Base-by-base conservation (phyloP, 2,329 filamentous ascomycete genomes). In the Aspergillus ochraceus region DNA sequence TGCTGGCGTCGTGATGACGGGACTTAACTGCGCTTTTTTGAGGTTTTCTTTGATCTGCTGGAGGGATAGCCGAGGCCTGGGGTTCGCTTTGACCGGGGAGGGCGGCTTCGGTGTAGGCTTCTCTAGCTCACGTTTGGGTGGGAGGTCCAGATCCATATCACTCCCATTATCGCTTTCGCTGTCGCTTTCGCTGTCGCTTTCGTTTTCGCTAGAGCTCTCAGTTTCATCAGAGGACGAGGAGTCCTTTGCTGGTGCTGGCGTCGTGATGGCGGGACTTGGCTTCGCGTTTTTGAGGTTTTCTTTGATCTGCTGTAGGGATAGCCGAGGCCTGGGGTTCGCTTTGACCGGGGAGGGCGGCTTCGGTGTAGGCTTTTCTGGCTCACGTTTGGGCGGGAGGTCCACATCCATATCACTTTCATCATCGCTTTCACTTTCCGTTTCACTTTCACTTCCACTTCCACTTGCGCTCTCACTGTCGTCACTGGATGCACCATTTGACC, bases 381-480 rank as follows among this genome's bases (percentile, higher is more conserved):
- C 36, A 42, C 4, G 46, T 22, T 6, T 49, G 19, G 19, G 46
- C 20, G 46, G 46, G 19, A 22, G 10, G 6, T 22, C 11, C 17
- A n/a, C 5, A 17, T 52, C 49, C n/a, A 24, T 52, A 30, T 52
- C 46, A 63, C 60, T 52, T 29, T 56, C 49, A 56, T 60, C 30
- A 58, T 68, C 61, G n/a, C 65, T 54, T 14, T 62, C 64, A 20
- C 26, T 42, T 24, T 24, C 3, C 24, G 5, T 24, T 12, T 64
- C 64, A n/a, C 56, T 55, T 19, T 52, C 58, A 49, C 29, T 54
- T 17, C 52, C 55, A 39, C 19, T 32, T 6, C 59, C 61, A 14
- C 55, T 49, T 11, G 55, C 56, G 19, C 57, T 49, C 20, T 55
- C 55, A 30, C 42, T 56, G 26, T 52, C 58, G 29, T 56, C 60